Conservation (phyloP, 2,329 filamentous ascomycete genomes). For the Cladosporium sp. region DNA sequence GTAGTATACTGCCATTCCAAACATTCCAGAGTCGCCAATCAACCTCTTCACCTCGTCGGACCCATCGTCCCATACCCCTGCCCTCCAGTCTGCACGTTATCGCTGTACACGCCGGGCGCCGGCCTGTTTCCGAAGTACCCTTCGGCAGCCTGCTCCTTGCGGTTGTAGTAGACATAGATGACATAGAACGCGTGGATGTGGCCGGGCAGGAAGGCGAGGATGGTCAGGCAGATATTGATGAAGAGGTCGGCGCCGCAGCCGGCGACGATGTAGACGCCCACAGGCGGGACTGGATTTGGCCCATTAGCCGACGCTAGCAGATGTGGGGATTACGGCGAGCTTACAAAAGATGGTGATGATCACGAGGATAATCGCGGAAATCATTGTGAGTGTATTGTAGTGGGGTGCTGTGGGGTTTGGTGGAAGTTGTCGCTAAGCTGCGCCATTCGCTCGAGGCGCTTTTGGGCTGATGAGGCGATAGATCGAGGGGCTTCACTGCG, state of each 20-base stretch:
- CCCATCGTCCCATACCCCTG: conserved; percentile 9
- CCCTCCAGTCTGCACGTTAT: conserved; percentile 66
- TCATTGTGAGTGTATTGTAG: conserved; percentile 18
- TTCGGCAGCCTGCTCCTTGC: conserved; percentile 55
- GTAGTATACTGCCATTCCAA: no score
- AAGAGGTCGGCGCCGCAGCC: conserved; percentile 45
- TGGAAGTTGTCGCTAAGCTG: background rate
- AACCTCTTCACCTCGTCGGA: background rate
- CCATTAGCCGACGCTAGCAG: background rate
- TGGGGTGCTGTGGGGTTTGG: background rate
- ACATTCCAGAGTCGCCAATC: no score
- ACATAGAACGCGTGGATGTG: conserved; percentile 65
- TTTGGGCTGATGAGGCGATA: no score
- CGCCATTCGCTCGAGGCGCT: no score
- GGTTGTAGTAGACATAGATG: conserved; percentile 77
- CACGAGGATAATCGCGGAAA: conserved; percentile 36
- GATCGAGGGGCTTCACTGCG: no score
- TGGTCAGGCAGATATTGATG: conserved; percentile 42
- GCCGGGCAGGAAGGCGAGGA: conserved; percentile 61
- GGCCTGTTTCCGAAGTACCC: conserved; percentile 50
- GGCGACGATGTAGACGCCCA: conserved; percentile 44
- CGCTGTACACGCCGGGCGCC: conserved; percentile 66
- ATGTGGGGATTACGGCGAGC: background rate
- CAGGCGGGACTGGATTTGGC: conserved; percentile 36
- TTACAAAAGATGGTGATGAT: conserved; percentile 42